Conservation (phyloP, 768 basidiomycete species). For the Kondoa subrosea region DNA sequence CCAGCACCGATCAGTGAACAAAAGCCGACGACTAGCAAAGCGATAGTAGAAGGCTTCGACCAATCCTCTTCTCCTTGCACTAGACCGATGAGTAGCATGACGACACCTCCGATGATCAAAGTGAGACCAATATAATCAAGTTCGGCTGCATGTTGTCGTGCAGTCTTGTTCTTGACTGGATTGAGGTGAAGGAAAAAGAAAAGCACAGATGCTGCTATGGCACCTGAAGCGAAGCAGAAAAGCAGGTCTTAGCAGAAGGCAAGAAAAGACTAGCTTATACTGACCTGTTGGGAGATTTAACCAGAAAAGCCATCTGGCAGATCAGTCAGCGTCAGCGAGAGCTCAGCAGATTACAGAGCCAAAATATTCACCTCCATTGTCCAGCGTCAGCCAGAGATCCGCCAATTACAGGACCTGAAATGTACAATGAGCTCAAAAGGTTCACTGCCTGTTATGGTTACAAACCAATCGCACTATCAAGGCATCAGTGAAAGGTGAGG, state of each 20-base stretch:
- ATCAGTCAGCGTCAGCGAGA: background rate
- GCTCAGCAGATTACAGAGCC: too few relatives aligned
- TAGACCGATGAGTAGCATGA: constrained; percentile 33
- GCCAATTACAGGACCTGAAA: constrained; percentile 3
- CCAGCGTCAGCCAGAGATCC: constrained; percentile 30
- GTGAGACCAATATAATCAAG: constrained; percentile 35
- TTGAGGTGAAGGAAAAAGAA: constrained; percentile 33
- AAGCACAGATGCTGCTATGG: constrained; percentile 30
- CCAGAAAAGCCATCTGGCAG: background rate
- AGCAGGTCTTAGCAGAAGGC: constrained; percentile 21
- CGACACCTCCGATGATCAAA: constrained; percentile 30
- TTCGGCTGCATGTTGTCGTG: constrained; percentile 26
- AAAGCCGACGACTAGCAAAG: constrained; percentile 20
- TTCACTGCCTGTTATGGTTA: background rate
- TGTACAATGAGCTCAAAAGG: background rate
- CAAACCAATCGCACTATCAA: constrained; percentile 55
- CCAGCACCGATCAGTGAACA: constrained; percentile 24
- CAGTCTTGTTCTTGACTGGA: constrained; percentile 24
- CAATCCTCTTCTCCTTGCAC: constrained; percentile 23
- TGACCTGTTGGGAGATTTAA: background rate
- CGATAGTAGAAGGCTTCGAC: constrained; percentile 20
- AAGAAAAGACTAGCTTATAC: constrained; percentile 28
- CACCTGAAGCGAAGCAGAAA: constrained; percentile 18
- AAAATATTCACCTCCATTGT: constrained; percentile 55
- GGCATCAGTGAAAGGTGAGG: constrained; percentile 28